phyloP scores from a whole-genome alignment of 495 filamentous ascomycete genomes.

The Lichenothelia convexa region DNA sequence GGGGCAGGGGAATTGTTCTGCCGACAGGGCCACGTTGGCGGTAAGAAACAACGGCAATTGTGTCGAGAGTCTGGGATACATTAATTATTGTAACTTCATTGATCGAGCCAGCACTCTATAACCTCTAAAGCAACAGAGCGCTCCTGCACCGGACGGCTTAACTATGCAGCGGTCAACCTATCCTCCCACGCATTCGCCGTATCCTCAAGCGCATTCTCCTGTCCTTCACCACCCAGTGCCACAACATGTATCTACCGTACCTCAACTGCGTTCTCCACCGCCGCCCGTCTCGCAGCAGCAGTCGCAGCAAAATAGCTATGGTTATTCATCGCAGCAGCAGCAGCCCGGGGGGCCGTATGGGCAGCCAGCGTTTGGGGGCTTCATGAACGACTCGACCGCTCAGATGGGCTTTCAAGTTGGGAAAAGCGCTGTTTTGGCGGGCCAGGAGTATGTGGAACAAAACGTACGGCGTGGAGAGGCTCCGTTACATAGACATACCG shows the following conservation, averaged over 20 bases:
- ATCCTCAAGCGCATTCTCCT: slow-evolving; percentile 63
- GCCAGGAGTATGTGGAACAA: slow-evolving; percentile 82
- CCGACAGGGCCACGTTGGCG: no score
- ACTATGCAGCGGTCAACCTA: slow-evolving; percentile 83
- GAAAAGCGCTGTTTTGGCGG: slow-evolving; percentile 70
- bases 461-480: slow-evolving; percentile 37
- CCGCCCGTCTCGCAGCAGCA: slow-evolving; percentile 51
- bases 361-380: slow-evolving; percentile 62
- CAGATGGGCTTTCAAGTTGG: slow-evolving; percentile 93
- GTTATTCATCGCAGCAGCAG: slow-evolving; percentile 48
- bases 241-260: slow-evolving; percentile 95
- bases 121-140: no score
- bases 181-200: no score
- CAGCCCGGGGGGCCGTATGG: slow-evolving; percentile 29
- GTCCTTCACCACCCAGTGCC: slow-evolving; percentile 96
- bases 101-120: no score
- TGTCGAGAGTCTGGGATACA: no score
- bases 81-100: no score
- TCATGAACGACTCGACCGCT: slow-evolving; percentile 91
- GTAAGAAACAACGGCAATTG: no score
- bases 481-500: background rate
- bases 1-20: no score
- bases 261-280: slow-evolving; percentile 93
- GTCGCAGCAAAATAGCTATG: slow-evolving; percentile 49
- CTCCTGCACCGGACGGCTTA: no score